A percentile compares a stretch with the other conserved stretches of the same genome.
These are phyloP conservation scores for Pyrenophora graminea DNA, from an alignment of 2,329 filamentous ascomycete species.

Conservation along the genomic window DNA sequence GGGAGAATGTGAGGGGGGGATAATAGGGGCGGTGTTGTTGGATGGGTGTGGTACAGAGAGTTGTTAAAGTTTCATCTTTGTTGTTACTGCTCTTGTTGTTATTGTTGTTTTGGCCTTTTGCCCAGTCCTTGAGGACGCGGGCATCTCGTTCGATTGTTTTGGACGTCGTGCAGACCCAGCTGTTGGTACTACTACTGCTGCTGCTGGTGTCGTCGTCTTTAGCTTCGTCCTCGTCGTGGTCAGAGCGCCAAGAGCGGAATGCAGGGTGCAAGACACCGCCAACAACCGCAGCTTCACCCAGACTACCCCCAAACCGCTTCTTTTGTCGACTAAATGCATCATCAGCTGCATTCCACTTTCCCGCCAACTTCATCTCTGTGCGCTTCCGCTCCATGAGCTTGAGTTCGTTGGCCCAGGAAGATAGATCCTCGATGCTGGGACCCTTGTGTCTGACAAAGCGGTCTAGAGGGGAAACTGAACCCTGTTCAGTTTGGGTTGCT, in stretches of 20 bases:
- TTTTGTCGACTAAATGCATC: not conserved
- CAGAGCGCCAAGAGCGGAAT: too few relatives aligned
- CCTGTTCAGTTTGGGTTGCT: not conserved
- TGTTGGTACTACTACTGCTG: too few relatives aligned
- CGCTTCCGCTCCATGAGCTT: slow-evolving; percentile 13
- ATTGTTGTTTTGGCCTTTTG: not conserved
- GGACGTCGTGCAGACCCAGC: not conserved
- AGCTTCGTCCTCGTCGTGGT: too few relatives aligned
- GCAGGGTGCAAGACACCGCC: too few relatives aligned
- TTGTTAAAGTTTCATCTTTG: too few relatives aligned
- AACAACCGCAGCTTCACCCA: not conserved
- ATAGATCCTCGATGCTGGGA: slow-evolving; percentile 8
- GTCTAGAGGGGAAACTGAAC: not conserved
- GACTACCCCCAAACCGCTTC: not conserved
- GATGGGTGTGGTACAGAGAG: too few relatives aligned
- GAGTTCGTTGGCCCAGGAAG: slow-evolving; percentile 12
- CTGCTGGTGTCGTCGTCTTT: too few relatives aligned
- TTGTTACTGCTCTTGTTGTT: not conserved
- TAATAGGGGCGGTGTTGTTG: not conserved
- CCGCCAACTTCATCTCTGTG: not conserved
- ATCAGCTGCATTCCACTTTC: too few relatives aligned
- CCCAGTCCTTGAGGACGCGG: not conserved
- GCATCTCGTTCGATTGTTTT: not conserved
- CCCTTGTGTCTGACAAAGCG: not conserved
- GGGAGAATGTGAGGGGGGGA: not conserved